Conservation (phyloP, 78 protist genomes). For the Reticulomyxa filosa region DNA sequence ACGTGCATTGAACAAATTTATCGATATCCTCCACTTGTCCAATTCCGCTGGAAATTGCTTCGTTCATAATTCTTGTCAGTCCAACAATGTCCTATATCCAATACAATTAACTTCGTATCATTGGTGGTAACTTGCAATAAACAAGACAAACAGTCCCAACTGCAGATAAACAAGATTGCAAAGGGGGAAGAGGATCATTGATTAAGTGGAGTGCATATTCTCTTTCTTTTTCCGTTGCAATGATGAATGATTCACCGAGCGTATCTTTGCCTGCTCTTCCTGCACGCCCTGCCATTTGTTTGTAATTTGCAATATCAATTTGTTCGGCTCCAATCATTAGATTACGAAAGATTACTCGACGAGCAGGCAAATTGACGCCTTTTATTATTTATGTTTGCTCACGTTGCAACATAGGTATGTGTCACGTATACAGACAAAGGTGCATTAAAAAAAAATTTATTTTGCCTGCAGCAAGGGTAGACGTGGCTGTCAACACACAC, state of each 20-base stretch:
- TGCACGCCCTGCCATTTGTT: neutral
- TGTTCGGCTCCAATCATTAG: neutral
- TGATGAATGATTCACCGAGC: neutral
- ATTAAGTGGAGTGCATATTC: neutral
- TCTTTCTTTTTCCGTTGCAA: neutral
- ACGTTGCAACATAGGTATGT: too few relatives aligned
- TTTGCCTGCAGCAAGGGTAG: neutral
- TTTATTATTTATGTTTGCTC: too few relatives aligned
- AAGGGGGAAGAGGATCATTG: neutral
- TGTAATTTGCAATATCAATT: neutral
- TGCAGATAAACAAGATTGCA: neutral
- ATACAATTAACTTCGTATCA: too few relatives aligned
- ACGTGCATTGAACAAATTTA: too few relatives aligned
- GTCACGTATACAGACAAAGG: too few relatives aligned
- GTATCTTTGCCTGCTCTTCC: neutral
- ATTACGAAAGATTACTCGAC: neutral
- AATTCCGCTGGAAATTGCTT: too few relatives aligned
- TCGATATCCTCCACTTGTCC: too few relatives aligned
- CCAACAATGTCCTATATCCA: too few relatives aligned
- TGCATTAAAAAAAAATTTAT: too few relatives aligned
- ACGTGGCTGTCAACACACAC: neutral
- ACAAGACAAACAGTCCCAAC: too few relatives aligned
- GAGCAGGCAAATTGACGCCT: conserved; percentile 5
- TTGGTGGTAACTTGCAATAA: too few relatives aligned
- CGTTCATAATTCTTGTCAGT: too few relatives aligned